Evolutionary conservation across 108 stramenopile species (phyloP), one percentile per base, ranked within the genome.

Genomic region (Cyclotella choctawhatcheeana): DNA sequence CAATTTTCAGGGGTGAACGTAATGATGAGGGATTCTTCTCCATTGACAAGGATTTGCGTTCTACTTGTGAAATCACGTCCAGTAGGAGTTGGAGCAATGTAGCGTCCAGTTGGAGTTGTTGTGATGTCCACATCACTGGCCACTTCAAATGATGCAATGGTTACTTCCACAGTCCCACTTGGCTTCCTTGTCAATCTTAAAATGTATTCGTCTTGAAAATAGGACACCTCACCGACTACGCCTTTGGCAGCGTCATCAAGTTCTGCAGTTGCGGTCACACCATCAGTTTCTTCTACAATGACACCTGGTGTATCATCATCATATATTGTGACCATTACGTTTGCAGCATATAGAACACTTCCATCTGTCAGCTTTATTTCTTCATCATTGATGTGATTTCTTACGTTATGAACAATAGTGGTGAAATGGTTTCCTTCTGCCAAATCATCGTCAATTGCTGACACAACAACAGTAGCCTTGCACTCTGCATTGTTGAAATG

Each of bases 291-390:
- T 31, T 60, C 31, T 14, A 81, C 71, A 24, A 81, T 75, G 5
- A 81, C 68, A 1, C 74, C 74, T 5, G 67, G 37, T 26, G 55
- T 45, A 53, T 75, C 67, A 44, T 81, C 69, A 53, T 81, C 80
- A 44, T 75, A 75, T 14, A 81, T 71, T 16, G 47, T 54, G 5
- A 81, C 73, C 17, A 81, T 47, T 18, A 81, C 64, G 60, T 54
- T 54, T 5, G 53, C 27, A 54, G 53, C 53, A 54, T 29, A 25
- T 3, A 54, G 26, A 54, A 26, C 25, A 54, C 26, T 54, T 54
- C 16, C 53, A 54, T 54, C 53, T 16, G 53, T 8, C 5, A 54
- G 53, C 53, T 27, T 54, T 5, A 54, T 54, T 7, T 54, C 4
- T 54, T 54, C 53, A 26, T 26, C 53, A 27, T 27, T 54, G 5